Evolutionary conservation across 176 grass and related monocot species (phyloP).

Genomic region (Triticum turgidum): DNA sequence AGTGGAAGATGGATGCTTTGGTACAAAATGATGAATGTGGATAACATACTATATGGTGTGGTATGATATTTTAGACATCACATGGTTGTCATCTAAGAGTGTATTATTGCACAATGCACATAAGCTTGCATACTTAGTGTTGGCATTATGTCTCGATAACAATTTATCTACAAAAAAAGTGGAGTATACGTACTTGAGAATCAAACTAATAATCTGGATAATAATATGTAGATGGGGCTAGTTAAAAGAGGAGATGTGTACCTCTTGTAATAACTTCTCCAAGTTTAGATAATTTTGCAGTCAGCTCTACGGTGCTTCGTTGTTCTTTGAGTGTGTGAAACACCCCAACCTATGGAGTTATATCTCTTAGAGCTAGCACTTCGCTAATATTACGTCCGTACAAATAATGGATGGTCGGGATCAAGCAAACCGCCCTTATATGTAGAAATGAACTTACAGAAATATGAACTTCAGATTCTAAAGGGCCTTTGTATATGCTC

Average conservation of each 20-base stretch:
- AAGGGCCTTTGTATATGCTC: background rate
- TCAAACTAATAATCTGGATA: background rate
- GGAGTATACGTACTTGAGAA: background rate
- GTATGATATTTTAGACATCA: no score
- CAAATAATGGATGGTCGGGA: background rate
- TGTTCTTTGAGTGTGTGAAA: background rate
- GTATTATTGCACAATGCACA: no score
- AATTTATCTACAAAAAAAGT: background rate
- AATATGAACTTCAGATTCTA: background rate
- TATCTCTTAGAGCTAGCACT: background rate
- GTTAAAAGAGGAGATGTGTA: background rate
- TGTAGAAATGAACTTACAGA: background rate
- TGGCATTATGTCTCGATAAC: background rate
- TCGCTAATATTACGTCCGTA: background rate
- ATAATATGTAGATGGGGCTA: background rate
- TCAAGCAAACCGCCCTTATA: background rate
- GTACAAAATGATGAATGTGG: no score
- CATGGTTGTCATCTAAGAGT: no score
- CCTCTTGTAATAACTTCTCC: slow-evolving; percentile 9
- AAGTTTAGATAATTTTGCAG: background rate
- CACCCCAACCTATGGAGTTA: background rate
- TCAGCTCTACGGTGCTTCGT: background rate
- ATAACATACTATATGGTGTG: no score
- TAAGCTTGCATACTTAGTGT: background rate
- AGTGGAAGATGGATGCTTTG: no score